phyloP scores from a whole-genome alignment of 176 grass and related monocot species.

The sorghum (Sorghum bicolor) region DNA sequence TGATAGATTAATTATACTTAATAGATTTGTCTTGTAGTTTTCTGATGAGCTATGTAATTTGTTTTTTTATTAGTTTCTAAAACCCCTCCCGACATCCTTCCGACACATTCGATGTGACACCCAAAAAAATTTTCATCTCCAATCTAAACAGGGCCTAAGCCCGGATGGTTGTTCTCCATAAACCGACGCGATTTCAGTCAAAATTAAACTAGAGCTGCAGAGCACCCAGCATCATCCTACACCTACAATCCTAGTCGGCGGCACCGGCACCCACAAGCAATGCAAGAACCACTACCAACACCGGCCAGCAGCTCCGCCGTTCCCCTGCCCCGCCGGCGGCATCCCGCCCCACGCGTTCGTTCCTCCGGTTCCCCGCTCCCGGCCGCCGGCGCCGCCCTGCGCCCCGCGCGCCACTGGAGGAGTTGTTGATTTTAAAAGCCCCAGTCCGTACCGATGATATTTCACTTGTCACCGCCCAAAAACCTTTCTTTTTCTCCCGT shows the following conservation, averaged over 20 bases:
- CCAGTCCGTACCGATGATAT: conserved; percentile 40
- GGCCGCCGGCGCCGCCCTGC: neutral
- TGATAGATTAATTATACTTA: no score
- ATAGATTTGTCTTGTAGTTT: no score
- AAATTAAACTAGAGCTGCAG: neutral
- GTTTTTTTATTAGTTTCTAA: no score
- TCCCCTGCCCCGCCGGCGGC: neutral
- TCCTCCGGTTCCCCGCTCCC: neutral
- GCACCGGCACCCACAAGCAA: neutral
- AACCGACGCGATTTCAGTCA: neutral
- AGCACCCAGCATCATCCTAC: neutral
- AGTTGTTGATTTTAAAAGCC: neutral
- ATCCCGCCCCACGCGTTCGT: neutral
- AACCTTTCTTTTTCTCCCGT: conserved; percentile 48
- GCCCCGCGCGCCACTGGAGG: neutral
- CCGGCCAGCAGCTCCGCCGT: neutral
- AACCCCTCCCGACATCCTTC: no score
- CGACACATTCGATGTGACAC: no score
- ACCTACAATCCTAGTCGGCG: neutral
- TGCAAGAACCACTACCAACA: neutral
- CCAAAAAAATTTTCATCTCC: no score
- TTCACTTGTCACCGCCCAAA: conserved; percentile 36
- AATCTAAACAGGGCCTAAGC: no score
- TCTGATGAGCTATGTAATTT: no score
- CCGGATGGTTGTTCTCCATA: neutral